Evolutionary conservation across 176 grass and related monocot species (phyloP).

Genomic region (Microstegium vimineum): DNA sequence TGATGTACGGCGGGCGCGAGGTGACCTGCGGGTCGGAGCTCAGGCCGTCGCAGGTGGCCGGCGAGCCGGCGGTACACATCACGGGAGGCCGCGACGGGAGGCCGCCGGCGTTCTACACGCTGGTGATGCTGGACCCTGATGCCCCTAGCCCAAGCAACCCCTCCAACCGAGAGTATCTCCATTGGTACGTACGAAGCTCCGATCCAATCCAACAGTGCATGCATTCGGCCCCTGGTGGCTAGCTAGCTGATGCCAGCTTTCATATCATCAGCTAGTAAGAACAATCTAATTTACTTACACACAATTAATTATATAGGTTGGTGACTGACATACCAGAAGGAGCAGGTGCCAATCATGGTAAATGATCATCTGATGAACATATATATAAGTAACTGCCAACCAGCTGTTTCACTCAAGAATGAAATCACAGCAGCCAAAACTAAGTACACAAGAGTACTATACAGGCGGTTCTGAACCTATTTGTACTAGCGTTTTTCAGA

Average conservation of each 20-base stretch:
- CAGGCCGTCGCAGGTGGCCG: slow-evolving; percentile 58
- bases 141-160: slow-evolving; percentile 82
- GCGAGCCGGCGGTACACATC: slow-evolving; percentile 61
- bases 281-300: neutral
- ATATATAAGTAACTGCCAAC: too few species aligned
- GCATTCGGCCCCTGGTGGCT: neutral
- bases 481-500: too few species aligned
- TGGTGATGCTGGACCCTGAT: slow-evolving; percentile 90
- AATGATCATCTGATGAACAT: slow-evolving; percentile 1
- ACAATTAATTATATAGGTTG: slow-evolving; percentile 54
- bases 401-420: too few species aligned
- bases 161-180: slow-evolving; percentile 69
- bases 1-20: slow-evolving; percentile 61
- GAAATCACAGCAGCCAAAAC: too few species aligned
- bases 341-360: slow-evolving; percentile 50
- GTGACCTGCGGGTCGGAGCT: slow-evolving; percentile 77
- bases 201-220: neutral
- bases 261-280: neutral
- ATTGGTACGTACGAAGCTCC: slow-evolving; percentile 45
- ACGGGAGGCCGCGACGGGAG: slow-evolving; percentile 12
- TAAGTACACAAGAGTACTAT: too few species aligned
- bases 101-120: slow-evolving; percentile 57
- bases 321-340: slow-evolving; percentile 85
- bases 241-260: neutral
- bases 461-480: too few species aligned